Conservation (phyloP, 1,284 basidiomycete species). For the Ustilago shanxiensis region DNA sequence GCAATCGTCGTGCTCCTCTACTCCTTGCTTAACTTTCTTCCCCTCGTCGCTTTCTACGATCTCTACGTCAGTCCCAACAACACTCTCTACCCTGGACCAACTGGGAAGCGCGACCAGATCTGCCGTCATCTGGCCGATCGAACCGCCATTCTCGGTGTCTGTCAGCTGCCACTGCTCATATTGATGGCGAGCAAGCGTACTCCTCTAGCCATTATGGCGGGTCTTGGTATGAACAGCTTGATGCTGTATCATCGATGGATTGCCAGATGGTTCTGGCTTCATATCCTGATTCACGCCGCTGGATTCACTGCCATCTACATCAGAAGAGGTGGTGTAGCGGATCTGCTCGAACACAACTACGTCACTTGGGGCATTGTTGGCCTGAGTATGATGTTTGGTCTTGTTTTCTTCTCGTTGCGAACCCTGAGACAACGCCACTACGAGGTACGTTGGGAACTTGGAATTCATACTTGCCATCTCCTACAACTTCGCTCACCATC, state of each 20-base stretch:
- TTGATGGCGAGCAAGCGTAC: constrained; percentile 68
- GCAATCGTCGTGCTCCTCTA: constrained; percentile 36
- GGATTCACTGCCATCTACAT: constrained; percentile 35
- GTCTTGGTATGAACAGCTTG: constrained; percentile 60
- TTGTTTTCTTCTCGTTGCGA: constrained; percentile 43
- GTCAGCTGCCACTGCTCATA: constrained; percentile 64
- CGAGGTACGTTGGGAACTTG: constrained; percentile 31
- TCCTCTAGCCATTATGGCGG: constrained; percentile 59
- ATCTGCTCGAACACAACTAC: constrained; percentile 47
- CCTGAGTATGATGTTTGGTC: constrained; percentile 40
- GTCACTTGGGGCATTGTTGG: constrained; percentile 63
- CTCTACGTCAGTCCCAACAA: constrained; percentile 20
- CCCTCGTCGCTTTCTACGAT: constrained; percentile 46
- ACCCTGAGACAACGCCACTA: constrained; percentile 40
- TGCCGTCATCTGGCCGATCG: constrained; percentile 60
- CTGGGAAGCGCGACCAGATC: constrained; percentile 34
- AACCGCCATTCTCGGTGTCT: constrained; percentile 58
- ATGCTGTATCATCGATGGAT: constrained; percentile 70
- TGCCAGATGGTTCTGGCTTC: constrained; percentile 56
- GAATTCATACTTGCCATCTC: constrained; percentile 7
- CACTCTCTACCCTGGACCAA: constrained; percentile 28
- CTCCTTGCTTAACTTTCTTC: constrained; percentile 49
- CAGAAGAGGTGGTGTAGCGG: constrained; percentile 6
- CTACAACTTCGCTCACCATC: not conserved
- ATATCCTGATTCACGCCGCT: constrained; percentile 61